These are phyloP conservation scores for Podosphaera aphanis DNA, from an alignment of 2,329 filamentous ascomycete genomes.

Conservation along the genomic window DNA sequence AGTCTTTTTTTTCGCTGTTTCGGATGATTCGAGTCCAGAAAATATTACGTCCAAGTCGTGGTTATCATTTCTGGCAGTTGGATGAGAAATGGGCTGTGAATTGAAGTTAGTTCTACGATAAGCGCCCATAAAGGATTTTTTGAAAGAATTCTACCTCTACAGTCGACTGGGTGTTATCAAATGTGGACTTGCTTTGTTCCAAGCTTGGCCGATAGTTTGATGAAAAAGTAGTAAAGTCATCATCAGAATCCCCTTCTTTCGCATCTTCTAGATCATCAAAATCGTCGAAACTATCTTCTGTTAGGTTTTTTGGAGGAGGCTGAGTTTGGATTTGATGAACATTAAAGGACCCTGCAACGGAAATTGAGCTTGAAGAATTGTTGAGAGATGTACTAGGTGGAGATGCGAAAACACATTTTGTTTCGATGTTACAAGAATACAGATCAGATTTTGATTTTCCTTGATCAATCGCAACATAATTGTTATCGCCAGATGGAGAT, in stretches of 20 bases:
- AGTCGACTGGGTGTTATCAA: conserved; percentile 34
- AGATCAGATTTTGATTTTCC: not conserved
- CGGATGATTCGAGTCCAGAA: conserved; percentile 39
- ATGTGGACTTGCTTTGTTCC: conserved; percentile 62
- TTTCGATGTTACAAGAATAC: not conserved
- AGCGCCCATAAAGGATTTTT: conserved; percentile 21
- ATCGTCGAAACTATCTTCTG: conserved; percentile 59
- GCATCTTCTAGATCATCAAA: conserved; percentile 70
- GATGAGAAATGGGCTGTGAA: conserved; percentile 8
- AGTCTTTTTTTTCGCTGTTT: conserved; percentile 1
- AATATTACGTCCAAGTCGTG: conserved; percentile 96
- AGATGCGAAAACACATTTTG: conserved; percentile 24
- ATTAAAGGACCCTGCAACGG: too few relatives aligned
- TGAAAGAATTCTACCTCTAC: conserved; percentile 12
- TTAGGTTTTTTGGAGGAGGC: conserved; percentile 25
- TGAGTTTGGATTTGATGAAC: too few relatives aligned
- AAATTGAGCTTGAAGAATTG: not conserved
- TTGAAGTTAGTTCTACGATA: conserved; percentile 6
- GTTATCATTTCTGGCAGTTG: conserved; percentile 20
- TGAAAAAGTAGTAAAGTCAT: conserved; percentile 56
- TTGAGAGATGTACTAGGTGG: conserved; percentile 10
- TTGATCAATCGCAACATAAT: not conserved
- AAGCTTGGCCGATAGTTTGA: conserved; percentile 34
- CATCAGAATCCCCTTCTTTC: conserved; percentile 55
- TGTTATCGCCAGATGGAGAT: not conserved